Base-by-base conservation (phyloP, 192 early-diverging fungal species). In the Martensiomyces pterosporus region DNA sequence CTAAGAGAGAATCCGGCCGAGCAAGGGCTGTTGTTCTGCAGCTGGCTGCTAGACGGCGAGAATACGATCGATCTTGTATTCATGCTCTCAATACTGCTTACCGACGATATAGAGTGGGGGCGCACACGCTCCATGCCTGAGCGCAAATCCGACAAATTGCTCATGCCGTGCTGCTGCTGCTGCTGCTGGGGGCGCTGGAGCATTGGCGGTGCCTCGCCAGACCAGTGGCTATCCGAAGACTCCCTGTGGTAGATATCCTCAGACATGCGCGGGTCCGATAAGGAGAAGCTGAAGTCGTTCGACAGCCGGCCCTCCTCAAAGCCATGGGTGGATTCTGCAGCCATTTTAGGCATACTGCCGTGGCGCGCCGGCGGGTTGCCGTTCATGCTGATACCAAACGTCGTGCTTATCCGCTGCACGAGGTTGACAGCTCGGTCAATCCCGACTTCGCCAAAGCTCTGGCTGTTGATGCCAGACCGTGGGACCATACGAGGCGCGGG, bases 401-500 rank as follows among this genome's bases (percentile, higher is more conserved):
- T 32, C 12, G 29, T 12, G 29, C 29, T 32, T 5, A 32, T 32
- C 29, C 29, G 29, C 29, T 32, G 5, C 29, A 12, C 12, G 6
- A 5, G 21, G 8, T 17, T 10, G 27, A 21, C 21, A 12, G 25
- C 36, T 29, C 26, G 1, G n/a, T 32, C 29, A 32, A 32, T 32
- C 29, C 12, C 29, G 6, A 8, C 29, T 5, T 32, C 29, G 29
- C 29, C 29, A 32, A 32, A 32, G 29, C 29, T 32, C 29, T 32
- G 29, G 29, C 29, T 32, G 29, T 32, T 32, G 29, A 32, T 47
- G 43, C 25, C 27, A 8, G 43, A 24, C 24, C 57, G 57, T 23
- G 49, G 49, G 9, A 51, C 44, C 18, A 60, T 60, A 41, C 45
- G 36, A 43, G 57, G 64, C 7, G 52, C 56, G 15, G 64, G 64